phyloP scores from a whole-genome alignment of 306 rosid species.

The Cucumis cinereus region DNA sequence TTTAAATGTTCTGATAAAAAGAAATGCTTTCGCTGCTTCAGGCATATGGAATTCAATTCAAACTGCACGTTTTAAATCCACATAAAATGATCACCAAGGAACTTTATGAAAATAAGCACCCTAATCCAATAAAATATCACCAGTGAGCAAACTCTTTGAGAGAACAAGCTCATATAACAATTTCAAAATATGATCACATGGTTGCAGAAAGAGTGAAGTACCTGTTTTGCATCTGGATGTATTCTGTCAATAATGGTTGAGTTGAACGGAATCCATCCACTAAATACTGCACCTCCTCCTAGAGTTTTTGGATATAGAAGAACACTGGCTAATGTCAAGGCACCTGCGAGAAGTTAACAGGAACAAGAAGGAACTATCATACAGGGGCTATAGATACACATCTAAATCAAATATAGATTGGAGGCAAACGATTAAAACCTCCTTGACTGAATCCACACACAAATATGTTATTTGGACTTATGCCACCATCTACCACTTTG shows the following conservation, averaged over 20 bases:
- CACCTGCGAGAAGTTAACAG: slow-evolving; percentile 39
- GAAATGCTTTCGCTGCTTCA: not conserved
- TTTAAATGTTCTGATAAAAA: not conserved
- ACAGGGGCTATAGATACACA: not conserved
- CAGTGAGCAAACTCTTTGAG: not conserved
- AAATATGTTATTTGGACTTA: slow-evolving; percentile 59
- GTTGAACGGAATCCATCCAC: slow-evolving; percentile 87
- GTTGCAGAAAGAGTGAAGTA: slow-evolving; percentile 15
- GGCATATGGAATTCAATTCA: not conserved
- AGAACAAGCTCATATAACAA: not conserved
- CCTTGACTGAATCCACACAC: slow-evolving; percentile 95
- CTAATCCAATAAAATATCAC: not conserved
- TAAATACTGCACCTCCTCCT: slow-evolving; percentile 83
- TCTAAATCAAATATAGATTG: not conserved
- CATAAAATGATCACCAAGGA: not conserved
- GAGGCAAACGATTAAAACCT: slow-evolving; percentile 30
- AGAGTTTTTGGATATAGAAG: slow-evolving; percentile 76
- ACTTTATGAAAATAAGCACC: not conserved
- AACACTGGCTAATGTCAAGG: slow-evolving; percentile 77
- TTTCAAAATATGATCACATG: not conserved
- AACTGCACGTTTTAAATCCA: not conserved
- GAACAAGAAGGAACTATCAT: not conserved
- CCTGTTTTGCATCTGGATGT: slow-evolving; percentile 62
- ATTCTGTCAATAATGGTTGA: slow-evolving; percentile 36
- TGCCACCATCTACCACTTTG: slow-evolving; percentile 72